phyloP scores from a whole-genome alignment of 2,329 filamentous ascomycete genomes.

The Elsinoe australis region DNA sequence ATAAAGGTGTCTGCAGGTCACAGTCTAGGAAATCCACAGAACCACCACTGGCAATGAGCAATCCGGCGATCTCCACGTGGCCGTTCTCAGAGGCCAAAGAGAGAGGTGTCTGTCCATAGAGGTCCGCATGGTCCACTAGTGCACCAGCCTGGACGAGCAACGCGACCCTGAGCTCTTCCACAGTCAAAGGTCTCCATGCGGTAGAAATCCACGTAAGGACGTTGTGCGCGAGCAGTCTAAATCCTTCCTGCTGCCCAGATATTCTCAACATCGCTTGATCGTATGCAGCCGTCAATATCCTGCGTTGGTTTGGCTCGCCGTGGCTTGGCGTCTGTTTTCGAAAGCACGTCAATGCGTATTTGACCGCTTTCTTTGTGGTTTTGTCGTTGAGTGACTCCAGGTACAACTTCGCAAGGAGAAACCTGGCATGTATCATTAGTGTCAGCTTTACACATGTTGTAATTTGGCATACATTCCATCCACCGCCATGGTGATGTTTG shows the following conservation, averaged over 20 bases:
- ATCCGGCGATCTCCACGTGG: too few species aligned
- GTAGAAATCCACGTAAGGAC: background rate
- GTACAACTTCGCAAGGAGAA: background rate
- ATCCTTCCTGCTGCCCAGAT: background rate
- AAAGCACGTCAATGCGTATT: too few species aligned
- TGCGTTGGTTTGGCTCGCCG: background rate
- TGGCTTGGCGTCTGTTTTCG: background rate
- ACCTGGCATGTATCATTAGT: background rate
- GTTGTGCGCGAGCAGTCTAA: background rate
- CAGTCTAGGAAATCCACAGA: too few species aligned
- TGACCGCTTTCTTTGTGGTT: background rate
- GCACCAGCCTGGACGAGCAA: too few species aligned
- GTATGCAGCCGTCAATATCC: background rate
- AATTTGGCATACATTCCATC: background rate
- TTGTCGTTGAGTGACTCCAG: background rate
- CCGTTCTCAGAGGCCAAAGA: too few species aligned
- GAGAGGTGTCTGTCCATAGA: too few species aligned
- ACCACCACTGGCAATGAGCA: too few species aligned
- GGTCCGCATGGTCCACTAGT: too few species aligned
- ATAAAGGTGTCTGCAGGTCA: too few species aligned
- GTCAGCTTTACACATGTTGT: too few species aligned
- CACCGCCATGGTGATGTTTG: background rate
- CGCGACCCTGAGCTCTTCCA: background rate
- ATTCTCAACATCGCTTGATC: background rate
- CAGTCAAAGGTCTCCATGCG: background rate